Base-by-base conservation (phyloP, 1,284 basidiomycete genomes). In the Meira nashicola region DNA sequence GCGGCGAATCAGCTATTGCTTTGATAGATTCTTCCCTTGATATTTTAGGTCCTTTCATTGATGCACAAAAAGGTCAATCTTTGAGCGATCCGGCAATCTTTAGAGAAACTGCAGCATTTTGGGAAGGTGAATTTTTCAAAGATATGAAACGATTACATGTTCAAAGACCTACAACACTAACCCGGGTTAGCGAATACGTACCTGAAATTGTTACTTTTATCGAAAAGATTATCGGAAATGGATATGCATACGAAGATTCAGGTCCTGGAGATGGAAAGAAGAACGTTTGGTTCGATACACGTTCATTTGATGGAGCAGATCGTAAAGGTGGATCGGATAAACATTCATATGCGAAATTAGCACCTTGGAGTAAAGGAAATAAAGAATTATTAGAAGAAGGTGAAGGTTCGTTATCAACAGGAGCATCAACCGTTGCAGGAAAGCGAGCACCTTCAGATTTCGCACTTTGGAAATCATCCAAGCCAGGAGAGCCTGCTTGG, bases 401-500 rank as follows among this genome's bases (percentile, higher is more conserved):
- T 41, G 94, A 97, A 84, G 87, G 88, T 67, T 83, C 86, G 54
- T 80, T 90, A 23, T 72, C 73, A 11, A 68, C 70, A 1, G 64
- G 64, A 15, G 61, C 68, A 19, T 56, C 67, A 14, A 85, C 76
- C 12, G 70, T 87, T 5, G 84, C 81, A 14, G 84, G 88, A 62
- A 84, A 85, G 75, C 80, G 82, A 25, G 81, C 81, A 23, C 71
- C 84, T 0, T 80, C 83, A 11, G 94, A 99, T 81, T 99, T 99
- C 80, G 95, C 95, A 6, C 82, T 99, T 12, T 99, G 95, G 95
- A 99, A 99, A 81, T 86, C 90, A 2, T 92, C 91, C 37, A 96
- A 95, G 80, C 86, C 92, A 1, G 95, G 95, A n/a, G 95, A 99
- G 80, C 95, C 95, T 1, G 87, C 87, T 2, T 99, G 95, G 95